Evolutionary conservation across 2,329 filamentous ascomycete species (phyloP).

Genomic region (Chaetothyriales sp.): DNA sequence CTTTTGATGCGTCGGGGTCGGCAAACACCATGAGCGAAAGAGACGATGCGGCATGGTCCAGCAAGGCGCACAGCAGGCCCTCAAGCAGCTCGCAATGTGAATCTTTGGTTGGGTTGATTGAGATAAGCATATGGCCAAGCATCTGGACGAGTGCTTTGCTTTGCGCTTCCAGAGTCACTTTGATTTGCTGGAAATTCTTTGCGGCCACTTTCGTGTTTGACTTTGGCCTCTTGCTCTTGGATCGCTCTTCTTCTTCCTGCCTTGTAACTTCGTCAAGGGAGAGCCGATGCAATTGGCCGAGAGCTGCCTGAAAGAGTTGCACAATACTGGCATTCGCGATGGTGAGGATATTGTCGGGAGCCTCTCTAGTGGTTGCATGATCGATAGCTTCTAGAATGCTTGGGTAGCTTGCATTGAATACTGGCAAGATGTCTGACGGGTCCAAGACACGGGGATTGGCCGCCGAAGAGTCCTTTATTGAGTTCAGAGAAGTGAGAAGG

Average conservation of each 20-base stretch:
- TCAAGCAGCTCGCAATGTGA: constrained; percentile 9
- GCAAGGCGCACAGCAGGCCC: constrained; percentile 10
- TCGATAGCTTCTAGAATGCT: not conserved
- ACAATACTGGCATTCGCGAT: constrained; percentile 1
- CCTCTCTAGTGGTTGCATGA: not conserved
- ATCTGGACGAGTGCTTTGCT: constrained; percentile 1
- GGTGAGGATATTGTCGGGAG: not conserved
- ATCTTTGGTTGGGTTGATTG: constrained; percentile 5
- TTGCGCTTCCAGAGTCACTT: not conserved
- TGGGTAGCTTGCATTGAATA: not conserved
- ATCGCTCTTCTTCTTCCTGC: constrained; percentile 2
- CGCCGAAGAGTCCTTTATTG: not conserved
- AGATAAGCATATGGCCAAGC: constrained; percentile 8
- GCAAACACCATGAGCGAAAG: constrained; percentile 15
- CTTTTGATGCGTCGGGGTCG: not conserved
- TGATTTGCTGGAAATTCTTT: not conserved
- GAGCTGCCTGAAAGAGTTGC: constrained; percentile 8
- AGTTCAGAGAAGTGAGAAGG: not conserved
- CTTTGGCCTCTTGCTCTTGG: not conserved
- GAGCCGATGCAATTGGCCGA: constrained; percentile 10
- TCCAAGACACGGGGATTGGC: not conserved
- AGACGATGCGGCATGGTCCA: constrained; percentile 15
- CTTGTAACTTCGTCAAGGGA: constrained; percentile 8
- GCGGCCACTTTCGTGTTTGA: constrained; percentile 1
- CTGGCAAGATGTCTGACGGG: not conserved